Evolutionary conservation across 345 rosid genomes (phyloP), one percentile per base, ranked within the genome.

Genomic region (Syzygium jambos): DNA sequence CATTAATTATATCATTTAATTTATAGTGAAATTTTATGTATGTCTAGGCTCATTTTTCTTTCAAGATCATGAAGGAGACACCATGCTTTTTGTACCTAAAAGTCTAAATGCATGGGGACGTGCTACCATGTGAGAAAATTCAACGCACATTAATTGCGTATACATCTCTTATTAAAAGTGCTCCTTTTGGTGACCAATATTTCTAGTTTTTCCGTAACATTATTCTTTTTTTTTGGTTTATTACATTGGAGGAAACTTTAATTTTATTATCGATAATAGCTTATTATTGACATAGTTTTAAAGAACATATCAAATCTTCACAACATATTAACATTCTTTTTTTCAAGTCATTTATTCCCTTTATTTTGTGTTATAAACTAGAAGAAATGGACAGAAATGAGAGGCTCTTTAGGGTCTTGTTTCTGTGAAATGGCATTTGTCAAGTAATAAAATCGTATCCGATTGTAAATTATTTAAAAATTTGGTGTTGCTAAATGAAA

Each of bases 1-100:
- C 2, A 0, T 59, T 0, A 0, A 2, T 59, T 59, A 59, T 59
- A 27, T 27, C 0, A 1, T 3, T 59, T 27, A 12, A 59, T 59
- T 59, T 59, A 59, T 29, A 5, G 0, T 29, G 9, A 63, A 63
- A 63, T 7, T 3, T 16, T 14, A 14, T 14, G 41, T 61, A n/a
- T n/a, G 19, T n/a, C 19, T n/a, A n/a, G 73, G 38, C 73, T 61
- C 19, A n/a, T 61, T 61, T 61, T 61, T 61, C 73, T 30, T n/a
- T n/a, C 73, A n/a, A 61, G 73, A 61, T 61, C 73, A 61, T n/a
- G 38, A 6, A n/a, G 73, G 73, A 61, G 9, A 13, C 73, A 61
- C 34, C 19, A 13, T n/a, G 34, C 19, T n/a, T 61, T 61, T 61
- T n/a, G 17, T n/a, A 61, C 38, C 19, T 13, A 61, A 12, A 61